phyloP scores from a whole-genome alignment of 1,284 basidiomycete genomes.

The Cryptococcus depauperatus region DNA sequence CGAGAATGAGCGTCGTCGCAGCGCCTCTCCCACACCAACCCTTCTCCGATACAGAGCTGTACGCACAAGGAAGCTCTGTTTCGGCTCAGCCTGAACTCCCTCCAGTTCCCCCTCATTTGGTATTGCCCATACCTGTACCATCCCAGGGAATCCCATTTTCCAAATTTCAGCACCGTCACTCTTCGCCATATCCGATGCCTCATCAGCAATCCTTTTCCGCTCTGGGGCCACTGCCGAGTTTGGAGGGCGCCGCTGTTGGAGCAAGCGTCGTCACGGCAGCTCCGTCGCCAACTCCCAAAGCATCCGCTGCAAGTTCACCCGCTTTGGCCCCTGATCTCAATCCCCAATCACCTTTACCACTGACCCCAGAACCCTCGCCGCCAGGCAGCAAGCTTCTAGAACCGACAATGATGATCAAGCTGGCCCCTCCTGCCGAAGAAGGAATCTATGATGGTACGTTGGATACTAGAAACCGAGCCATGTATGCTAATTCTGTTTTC shows the following conservation, averaged over 20 bases:
- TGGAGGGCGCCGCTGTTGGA: not conserved
- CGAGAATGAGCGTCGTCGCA: slow-evolving; percentile 11
- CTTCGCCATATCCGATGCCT: slow-evolving; percentile 14
- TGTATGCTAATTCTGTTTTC: not conserved
- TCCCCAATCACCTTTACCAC: slow-evolving; percentile 21
- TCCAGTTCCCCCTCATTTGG: slow-evolving; percentile 4
- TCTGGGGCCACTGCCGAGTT: slow-evolving; percentile 12
- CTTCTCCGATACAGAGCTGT: slow-evolving; percentile 14
- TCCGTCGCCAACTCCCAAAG: slow-evolving; percentile 15
- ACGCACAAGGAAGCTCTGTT: slow-evolving; percentile 8
- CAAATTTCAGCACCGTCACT: slow-evolving; percentile 16
- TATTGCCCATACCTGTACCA: slow-evolving; percentile 2
- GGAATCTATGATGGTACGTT: slow-evolving; percentile 12
- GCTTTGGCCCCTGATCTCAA: slow-evolving; percentile 8
- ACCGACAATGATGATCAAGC: slow-evolving; percentile 26
- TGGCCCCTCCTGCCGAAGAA: slow-evolving; percentile 28
- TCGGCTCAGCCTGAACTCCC: slow-evolving; percentile 13
- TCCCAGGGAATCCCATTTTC: slow-evolving; percentile 9
- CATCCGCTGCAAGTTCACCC: slow-evolving; percentile 6
- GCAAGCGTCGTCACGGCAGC: not conserved
- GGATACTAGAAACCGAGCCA: slow-evolving; percentile 12
- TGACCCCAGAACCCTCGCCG: slow-evolving; percentile 30
- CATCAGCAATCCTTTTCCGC: slow-evolving; percentile 18
- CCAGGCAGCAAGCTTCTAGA: slow-evolving; percentile 21
- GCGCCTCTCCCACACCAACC: slow-evolving; percentile 9